Evolutionary conservation across 2,329 filamentous ascomycete genomes (phyloP).

Genomic region (Pseudogymnoascus sp.): DNA sequence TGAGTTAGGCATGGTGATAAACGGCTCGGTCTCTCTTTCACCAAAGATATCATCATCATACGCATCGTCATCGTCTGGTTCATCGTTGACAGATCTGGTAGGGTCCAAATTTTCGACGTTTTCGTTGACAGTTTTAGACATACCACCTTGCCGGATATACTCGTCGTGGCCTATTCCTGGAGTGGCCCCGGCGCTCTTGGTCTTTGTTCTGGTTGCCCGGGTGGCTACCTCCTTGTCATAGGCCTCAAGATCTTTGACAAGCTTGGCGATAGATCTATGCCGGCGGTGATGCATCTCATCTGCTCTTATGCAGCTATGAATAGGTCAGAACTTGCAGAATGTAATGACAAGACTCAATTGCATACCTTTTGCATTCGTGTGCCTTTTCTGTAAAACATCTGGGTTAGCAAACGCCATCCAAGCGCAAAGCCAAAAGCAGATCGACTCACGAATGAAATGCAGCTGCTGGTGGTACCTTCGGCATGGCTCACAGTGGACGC

Average conservation of each 20-base stretch:
- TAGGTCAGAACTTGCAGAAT: constrained; percentile 10
- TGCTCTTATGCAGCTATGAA: constrained; percentile 22
- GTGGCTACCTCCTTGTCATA: constrained; percentile 15
- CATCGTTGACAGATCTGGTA: not conserved
- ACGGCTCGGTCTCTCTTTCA: not conserved
- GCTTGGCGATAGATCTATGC: constrained; percentile 25
- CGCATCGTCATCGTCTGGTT: not conserved
- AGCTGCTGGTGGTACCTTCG: constrained; percentile 27
- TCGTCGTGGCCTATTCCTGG: not conserved
- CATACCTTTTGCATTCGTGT: constrained; percentile 25
- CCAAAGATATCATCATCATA: not conserved
- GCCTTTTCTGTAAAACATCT: constrained; percentile 19
- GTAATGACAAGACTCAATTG: not conserved
- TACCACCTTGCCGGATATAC: not conserved
- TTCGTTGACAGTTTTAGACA: not conserved
- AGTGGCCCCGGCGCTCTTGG: not conserved
- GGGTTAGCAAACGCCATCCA: constrained; percentile 2
- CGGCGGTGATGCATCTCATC: constrained; percentile 26
- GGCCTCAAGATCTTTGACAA: constrained; percentile 20
- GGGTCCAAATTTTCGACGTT: not conserved
- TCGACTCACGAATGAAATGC: constrained; percentile 26
- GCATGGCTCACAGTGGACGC: constrained; percentile 28
- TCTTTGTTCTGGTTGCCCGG: not conserved
- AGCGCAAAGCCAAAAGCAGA: not conserved
- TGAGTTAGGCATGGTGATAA: not conserved